Conservation (phyloP, 2,329 filamentous ascomycete genomes). For the Dothistroma septosporum region DNA sequence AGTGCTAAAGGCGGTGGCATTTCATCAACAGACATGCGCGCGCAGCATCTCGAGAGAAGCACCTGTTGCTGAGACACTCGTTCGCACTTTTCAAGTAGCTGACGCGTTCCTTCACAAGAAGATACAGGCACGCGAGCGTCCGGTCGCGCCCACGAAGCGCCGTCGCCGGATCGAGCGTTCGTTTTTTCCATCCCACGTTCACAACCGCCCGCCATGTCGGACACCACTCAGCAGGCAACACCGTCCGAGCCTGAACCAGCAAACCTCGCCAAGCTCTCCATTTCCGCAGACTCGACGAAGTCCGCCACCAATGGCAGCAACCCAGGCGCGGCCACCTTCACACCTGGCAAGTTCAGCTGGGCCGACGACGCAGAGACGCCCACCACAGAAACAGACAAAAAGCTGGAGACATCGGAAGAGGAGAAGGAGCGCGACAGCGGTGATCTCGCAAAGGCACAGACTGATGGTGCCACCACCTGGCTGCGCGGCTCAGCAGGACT, state of each 20-base stretch:
- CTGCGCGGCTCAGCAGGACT: constrained; percentile 43
- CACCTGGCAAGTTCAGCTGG: constrained; percentile 28
- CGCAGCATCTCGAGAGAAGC: neutral
- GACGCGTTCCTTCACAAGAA: neutral
- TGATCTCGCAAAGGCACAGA: constrained; percentile 25
- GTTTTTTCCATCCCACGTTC: neutral
- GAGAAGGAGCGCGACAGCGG: constrained; percentile 13
- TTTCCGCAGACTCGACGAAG: constrained; percentile 15
- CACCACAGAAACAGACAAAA: constrained; percentile 14
- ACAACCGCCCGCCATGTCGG: constrained; percentile 17
- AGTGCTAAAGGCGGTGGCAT: neutral
- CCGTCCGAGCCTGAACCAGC: constrained; percentile 20
- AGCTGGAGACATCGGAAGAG: neutral
- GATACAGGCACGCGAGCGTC: too few relatives aligned
- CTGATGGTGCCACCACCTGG: constrained; percentile 45
- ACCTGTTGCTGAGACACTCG: neutral
- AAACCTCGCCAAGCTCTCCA: constrained; percentile 23
- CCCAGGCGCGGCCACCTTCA: constrained; percentile 12
- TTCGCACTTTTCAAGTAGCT: neutral
- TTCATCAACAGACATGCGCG: neutral
- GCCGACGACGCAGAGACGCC: constrained; percentile 32
- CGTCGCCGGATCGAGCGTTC: neutral
- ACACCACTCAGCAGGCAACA: constrained; percentile 18
- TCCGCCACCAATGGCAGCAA: constrained; percentile 20
- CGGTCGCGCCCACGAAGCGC: neutral